Evolutionary conservation across 2,329 filamentous ascomycete genomes (phyloP), one percentile per base, ranked within the genome.

Genomic region (Trichoderma oligosporum): DNA sequence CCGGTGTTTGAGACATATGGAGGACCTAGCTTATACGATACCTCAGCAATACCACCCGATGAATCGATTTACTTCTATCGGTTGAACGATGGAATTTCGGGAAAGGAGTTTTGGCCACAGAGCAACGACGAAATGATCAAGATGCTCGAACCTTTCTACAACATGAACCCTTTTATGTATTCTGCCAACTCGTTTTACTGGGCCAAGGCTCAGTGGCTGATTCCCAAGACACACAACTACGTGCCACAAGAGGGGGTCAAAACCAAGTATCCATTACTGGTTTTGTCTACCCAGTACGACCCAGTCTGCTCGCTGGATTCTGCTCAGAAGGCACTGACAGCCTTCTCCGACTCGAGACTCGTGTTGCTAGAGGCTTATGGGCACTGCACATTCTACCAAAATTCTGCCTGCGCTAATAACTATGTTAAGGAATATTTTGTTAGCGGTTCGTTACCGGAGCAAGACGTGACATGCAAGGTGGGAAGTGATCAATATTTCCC

Each of bases 251-350:
- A 51, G 2, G 56, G 58, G 1, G 63, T 86, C 39, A 48, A 62
- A 20, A 72, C 68, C 1, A 63, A 61, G 0, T 60, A 70, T 18
- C 70, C 70, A 14, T 44, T 73, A 0, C 63, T 73, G 0, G 62
- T 73, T 1, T 54, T 73, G 6, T 68, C 67, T 0, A 72, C 65
- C 0, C 66, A 64, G 0, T 67, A 68, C 25, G 70, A 73, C 3
- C 83, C 84, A 0, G 80, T 86, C 1, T 85, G 82, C 20, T 71
- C 75, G 1, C 60, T 77, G 1, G 59, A 68, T 0, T 76, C 74
- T 2, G 75, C 75, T 1, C 63, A 63, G 22, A 65, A 63, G 0
- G 74, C 76, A 0, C 66, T 67, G 2, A 62, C 62, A 1, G 67
- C 68, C 0, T 77, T 75, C 56, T 65, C 66, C 12, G 71, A 65